A percentile compares a stretch with the other conserved stretches of the same genome.
phyloP scores from a whole-genome alignment of 2,329 filamentous ascomycete species.

The Microcyclospora tardicrescens region DNA sequence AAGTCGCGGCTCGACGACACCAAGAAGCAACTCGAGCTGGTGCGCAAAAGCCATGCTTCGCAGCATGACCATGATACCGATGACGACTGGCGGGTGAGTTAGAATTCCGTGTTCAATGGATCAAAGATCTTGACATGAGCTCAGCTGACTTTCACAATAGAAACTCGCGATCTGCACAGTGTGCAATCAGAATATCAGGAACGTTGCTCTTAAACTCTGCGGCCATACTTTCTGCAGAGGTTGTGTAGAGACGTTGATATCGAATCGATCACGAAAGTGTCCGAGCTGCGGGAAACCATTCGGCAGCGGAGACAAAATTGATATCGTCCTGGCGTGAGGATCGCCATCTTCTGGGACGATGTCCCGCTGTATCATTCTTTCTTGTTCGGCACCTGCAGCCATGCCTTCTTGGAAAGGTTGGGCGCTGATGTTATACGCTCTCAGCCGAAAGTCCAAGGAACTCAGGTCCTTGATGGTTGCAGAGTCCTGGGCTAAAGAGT shows the following conservation, averaged over 20 bases:
- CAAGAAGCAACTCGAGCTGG: slow-evolving; percentile 71
- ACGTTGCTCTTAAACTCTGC: slow-evolving; percentile 84
- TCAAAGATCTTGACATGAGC: not conserved
- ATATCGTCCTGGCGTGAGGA: slow-evolving; percentile 24
- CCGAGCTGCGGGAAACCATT: slow-evolving; percentile 89
- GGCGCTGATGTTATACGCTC: no score
- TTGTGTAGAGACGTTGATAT: slow-evolving; percentile 80
- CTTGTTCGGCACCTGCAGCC: no score
- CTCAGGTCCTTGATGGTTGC: no score
- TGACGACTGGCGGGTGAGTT: slow-evolving; percentile 71
- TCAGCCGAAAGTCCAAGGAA: no score
- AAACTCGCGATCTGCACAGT: slow-evolving; percentile 77
- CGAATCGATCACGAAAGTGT: slow-evolving; percentile 85
- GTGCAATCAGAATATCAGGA: slow-evolving; percentile 86
- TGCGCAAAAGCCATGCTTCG: slow-evolving; percentile 62
- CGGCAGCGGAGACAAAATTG: slow-evolving; percentile 81
- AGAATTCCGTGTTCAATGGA: not conserved
- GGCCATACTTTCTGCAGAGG: slow-evolving; percentile 87
- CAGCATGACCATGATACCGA: slow-evolving; percentile 51
- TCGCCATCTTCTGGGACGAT: not conserved
- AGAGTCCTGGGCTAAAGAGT: no score
- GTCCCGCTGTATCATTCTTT: no score
- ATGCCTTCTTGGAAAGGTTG: no score
- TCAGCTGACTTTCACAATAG: slow-evolving; percentile 27
- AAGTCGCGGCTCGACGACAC: slow-evolving; percentile 64